Percentiles rank a stretch among this genome's conserved stretches.
Conservation (phyloP, 1,284 basidiomycete species). For the Melampsora abietis-canadensis region DNA sequence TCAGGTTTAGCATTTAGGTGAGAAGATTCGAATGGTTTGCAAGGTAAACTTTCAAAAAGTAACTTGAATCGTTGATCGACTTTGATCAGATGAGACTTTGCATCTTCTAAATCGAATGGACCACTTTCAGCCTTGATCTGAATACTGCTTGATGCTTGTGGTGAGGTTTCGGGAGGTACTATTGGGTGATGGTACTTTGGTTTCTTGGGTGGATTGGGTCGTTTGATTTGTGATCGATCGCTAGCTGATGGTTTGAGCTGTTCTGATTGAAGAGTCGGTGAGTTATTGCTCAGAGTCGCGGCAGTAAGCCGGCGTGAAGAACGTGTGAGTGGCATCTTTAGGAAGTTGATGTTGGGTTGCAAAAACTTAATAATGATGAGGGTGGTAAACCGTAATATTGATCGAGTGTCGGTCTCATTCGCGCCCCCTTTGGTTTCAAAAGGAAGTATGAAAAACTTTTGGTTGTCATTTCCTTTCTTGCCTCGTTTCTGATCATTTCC, state of each 20-base stretch:
- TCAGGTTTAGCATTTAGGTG: constrained; percentile 58
- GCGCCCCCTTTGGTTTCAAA: no score
- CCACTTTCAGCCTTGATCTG: background rate
- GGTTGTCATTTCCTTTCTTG: no score
- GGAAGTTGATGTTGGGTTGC: no score
- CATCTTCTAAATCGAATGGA: constrained; percentile 69
- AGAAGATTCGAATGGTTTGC: constrained; percentile 67
- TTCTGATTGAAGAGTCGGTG: background rate
- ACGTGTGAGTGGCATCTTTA: background rate
- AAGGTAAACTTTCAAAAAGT: constrained; percentile 65
- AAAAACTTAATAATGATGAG: no score
- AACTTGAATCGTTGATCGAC: constrained; percentile 69
- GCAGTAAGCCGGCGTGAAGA: background rate
- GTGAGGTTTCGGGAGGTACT: background rate
- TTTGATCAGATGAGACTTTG: constrained; percentile 66
- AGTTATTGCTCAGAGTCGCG: background rate
- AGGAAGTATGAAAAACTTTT: no score
- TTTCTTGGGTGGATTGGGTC: background rate
- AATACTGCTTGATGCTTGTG: background rate
- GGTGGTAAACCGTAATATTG: no score
- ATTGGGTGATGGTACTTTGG: background rate
- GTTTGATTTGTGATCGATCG: no score
- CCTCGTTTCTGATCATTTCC: no score
- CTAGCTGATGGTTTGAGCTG: no score
- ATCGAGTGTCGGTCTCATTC: no score